Conservation (phyloP, 345 rosid genomes). For the Rhodamnia rubescens region DNA sequence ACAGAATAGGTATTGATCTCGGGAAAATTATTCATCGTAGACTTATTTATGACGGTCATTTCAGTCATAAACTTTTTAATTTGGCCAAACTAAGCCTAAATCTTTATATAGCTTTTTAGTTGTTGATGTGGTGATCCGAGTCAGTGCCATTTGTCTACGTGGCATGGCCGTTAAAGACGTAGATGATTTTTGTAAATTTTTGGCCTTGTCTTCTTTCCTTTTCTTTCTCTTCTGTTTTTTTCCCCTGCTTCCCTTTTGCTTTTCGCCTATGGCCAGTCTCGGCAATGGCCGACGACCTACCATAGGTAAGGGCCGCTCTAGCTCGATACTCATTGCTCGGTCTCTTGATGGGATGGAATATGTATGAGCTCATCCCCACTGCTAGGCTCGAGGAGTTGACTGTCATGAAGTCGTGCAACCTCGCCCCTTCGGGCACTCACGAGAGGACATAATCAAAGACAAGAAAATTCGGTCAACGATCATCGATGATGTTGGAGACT, state of each 20-base stretch:
- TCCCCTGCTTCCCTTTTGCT: neutral
- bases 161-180: rapidly evolving
- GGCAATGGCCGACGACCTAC: neutral
- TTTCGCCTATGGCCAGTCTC: rapidly evolving
- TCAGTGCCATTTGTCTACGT: rapidly evolving
- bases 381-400: too few species aligned
- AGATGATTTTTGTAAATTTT: rapidly evolving
- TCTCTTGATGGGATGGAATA: neutral
- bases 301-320: neutral
- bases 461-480: neutral
- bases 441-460: neutral
- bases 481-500: neutral
- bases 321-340: neutral
- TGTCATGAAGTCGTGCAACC: neutral
- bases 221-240: neutral
- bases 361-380: neutral
- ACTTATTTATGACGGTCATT: rapidly evolving
- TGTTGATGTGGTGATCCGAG: neutral
- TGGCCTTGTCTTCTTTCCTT: neutral
- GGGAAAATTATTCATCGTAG: too few species aligned
- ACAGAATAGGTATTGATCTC: too few species aligned
- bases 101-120: rapidly evolving
- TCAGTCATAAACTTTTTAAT: rapidly evolving
- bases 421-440: neutral
- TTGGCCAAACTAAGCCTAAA: rapidly evolving